A percentile compares a stretch with the other conserved stretches of the same genome.
Evolutionary conservation across 2,329 filamentous ascomycete species (phyloP).

Genomic region (Arachnomyces sp.): DNA sequence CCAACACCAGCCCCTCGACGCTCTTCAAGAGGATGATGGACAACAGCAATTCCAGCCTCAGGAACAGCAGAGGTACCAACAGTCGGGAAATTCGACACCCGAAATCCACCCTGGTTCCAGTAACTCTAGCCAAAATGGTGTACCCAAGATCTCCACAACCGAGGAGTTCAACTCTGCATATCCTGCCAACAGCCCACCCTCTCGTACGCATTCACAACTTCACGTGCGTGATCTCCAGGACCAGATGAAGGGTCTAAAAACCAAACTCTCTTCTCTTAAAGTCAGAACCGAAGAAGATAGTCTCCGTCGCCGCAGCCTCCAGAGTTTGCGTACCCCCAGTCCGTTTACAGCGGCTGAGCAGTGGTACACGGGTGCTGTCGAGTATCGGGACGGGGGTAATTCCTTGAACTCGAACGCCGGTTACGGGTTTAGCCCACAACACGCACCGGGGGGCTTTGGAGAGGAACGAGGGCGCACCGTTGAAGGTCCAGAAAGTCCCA

Average conservation of each 20-base stretch:
- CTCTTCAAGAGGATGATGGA: conserved; percentile 47
- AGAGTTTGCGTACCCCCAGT: conserved; percentile 65
- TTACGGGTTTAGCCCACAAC: conserved; percentile 28
- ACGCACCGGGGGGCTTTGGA: conserved; percentile 14
- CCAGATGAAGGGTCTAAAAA: conserved; percentile 78
- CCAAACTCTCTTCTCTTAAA: conserved; percentile 71
- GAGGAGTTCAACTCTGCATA: conserved; percentile 30
- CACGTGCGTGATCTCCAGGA: conserved; percentile 68
- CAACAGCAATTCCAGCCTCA: background rate
- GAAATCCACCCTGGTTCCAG: background rate
- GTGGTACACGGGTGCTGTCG: conserved; percentile 40
- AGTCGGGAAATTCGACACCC: conserved; percentile 11
- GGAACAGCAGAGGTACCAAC: conserved; percentile 2
- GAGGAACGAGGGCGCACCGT: conserved; percentile 9
- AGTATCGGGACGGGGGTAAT: conserved; percentile 25
- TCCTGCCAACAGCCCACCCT: conserved; percentile 39
- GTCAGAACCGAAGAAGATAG: conserved; percentile 72
- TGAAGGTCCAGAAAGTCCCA: too few species aligned
- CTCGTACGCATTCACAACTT: conserved; percentile 62
- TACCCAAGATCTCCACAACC: conserved; percentile 19
- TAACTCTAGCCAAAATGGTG: conserved; percentile 8
- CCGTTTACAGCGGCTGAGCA: conserved; percentile 68
- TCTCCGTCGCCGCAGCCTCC: conserved; percentile 65
- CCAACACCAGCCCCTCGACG: conserved; percentile 31
- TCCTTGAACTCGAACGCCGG: conserved; percentile 28